Evolutionary conservation across 495 filamentous ascomycete genomes (phyloP), one percentile per base, ranked within the genome.

Genomic region (Podospora conica): DNA sequence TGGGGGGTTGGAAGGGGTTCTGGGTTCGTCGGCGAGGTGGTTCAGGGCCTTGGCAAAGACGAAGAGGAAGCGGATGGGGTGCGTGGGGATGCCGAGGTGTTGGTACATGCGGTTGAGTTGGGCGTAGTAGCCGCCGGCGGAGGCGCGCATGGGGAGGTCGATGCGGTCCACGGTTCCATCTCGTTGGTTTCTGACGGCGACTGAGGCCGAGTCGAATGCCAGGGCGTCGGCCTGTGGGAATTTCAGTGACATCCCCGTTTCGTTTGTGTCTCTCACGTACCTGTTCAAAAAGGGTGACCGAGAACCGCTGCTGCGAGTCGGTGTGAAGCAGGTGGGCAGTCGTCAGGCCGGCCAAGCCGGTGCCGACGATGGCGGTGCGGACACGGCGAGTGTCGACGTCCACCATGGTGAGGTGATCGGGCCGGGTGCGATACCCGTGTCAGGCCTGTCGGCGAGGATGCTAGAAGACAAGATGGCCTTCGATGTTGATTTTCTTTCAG

Each of bases 111-210:
- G 74, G 24, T 71, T 77, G 54, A 87, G 73, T 58, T 82, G 82
- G n/a, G 74, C 74, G 61, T 87, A 84, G 71, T 80, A 87, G 23
- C 83, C 81, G 18, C 76, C 82, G 8, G 82, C 80, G 60, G 86
- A 83, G 3, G 80, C 79, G 40, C 84, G 83, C 82, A 86, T 86
- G 20, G 85, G 85, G n/a, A 87, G 68, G 74, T 87, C 84, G 24
- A 82, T 68, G 60, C 82, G 74, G 54, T 78, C 67, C 53, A 58
- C 60, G 21, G 9, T 60, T 40, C 58, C 64, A 20, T 55, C 55
- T 15, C 28, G 61, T 15, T 61, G 24, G 58, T 73, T 70, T 21
- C 68, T 71, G 20, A 80, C 61, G 20, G 77, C 71, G 11, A 77
- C 64, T 9, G 77, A 81, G 53, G 76, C 77, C 18, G 79, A 76